Evolutionary conservation across 345 rosid genomes (phyloP), one percentile per base, ranked within the genome.

Genomic region (Hibiscus syriacus): DNA sequence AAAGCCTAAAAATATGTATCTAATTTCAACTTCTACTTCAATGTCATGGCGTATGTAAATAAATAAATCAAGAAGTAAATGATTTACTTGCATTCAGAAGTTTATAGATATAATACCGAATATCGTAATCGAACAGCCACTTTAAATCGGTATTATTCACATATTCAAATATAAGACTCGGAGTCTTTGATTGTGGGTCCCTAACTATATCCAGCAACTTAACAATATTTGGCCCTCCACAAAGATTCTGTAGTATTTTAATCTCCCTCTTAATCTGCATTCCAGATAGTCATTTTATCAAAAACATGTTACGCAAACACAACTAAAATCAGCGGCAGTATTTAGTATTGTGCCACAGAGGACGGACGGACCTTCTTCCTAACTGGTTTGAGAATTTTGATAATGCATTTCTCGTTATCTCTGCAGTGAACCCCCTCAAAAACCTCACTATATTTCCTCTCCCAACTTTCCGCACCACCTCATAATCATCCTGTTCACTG

Each of bases 311-410:
- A 68, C 34, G 46, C 14, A 34, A 53, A 27, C 55, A 19, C 13
- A 50, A 67, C 11, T 13, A 67, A 54, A 7, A 13, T 6, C 38
- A 66, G 6, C 3, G 12, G 26, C 22, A 22, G 41, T 36, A 36
- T 2, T 36, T 0, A 4, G 1, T 34, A 12, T 12, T 50, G 30
- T 20, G 61, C 52, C 50, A 39, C 11, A 14, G 30, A 48, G 39
- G 27, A 70, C 82, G 66, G 65, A 87, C 99, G n/a, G n/a, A n/a
- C 96, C 84, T 94, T 94, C 91, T 94, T 94, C 86, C 89, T 91
- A 70, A 91, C 99, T n/a, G 97, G 99, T 76, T 94, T 90, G 70
- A 94, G 88, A 72, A 94, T 94, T 89, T 94, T 94, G 76, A 94
- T 89, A 65, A 94, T 64, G 34, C 99, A 91, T 68, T 94, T 91